Conservation (phyloP, 1,139 yeast genomes). For the Barnettozyma hawaiiensis region DNA sequence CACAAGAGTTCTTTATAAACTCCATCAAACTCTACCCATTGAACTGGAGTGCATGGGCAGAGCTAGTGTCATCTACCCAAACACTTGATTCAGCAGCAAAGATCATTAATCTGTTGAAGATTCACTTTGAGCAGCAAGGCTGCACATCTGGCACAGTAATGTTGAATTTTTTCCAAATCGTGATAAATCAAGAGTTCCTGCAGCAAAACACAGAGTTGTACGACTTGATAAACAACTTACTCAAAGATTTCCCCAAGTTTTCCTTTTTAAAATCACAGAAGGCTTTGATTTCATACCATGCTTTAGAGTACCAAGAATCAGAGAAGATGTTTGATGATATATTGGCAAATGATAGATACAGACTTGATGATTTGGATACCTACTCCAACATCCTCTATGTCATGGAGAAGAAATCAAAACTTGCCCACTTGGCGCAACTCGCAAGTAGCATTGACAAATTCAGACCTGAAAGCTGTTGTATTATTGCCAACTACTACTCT, state of each 20-base stretch:
- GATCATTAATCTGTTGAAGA: slow-evolving; percentile 38
- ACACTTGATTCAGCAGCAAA: slow-evolving; percentile 57
- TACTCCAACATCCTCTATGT: slow-evolving; percentile 93
- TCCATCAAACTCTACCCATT: slow-evolving; percentile 62
- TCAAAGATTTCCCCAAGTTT: slow-evolving; percentile 60
- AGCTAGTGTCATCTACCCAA: slow-evolving; percentile 59
- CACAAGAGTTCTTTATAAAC: slow-evolving; percentile 52
- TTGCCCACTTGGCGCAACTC: slow-evolving; percentile 82
- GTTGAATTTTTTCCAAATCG: slow-evolving; percentile 65
- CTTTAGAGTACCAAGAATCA: slow-evolving; percentile 73
- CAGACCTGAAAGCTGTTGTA: slow-evolving; percentile 93
- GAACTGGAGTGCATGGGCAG: slow-evolving; percentile 95
- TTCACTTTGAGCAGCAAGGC: slow-evolving; percentile 25
- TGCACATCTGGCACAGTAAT: slow-evolving; percentile 35
- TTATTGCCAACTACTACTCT: slow-evolving; percentile 89
- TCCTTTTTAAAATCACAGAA: slow-evolving; percentile 72
- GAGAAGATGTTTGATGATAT: slow-evolving; percentile 76
- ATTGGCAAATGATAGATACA: slow-evolving; percentile 69
- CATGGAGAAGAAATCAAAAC: slow-evolving; percentile 80
- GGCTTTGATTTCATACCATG: slow-evolving; percentile 76
- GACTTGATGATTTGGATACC: slow-evolving; percentile 85
- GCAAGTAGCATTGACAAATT: slow-evolving; percentile 80
- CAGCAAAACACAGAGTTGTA: slow-evolving; percentile 54
- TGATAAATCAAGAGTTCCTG: slow-evolving; percentile 72
- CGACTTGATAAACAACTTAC: slow-evolving; percentile 43